These are phyloP conservation scores for Grigorovia jiainica DNA, from an alignment of 805 yeast species.

Conservation along the genomic window DNA sequence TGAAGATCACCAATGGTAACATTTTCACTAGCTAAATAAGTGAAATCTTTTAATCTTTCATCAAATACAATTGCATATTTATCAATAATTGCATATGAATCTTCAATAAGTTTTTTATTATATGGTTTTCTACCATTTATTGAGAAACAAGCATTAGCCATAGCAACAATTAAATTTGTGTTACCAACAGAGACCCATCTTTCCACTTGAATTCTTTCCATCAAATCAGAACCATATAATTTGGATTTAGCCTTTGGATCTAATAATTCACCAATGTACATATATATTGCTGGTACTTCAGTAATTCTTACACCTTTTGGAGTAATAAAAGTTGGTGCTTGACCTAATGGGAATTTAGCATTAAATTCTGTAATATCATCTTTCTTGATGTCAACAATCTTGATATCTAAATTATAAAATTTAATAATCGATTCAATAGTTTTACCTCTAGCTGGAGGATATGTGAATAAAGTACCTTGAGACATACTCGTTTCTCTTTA, in stretches of 20 bases:
- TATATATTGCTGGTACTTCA: conserved; percentile 56
- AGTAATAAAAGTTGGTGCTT: conserved; percentile 61
- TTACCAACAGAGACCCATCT: conserved; percentile 74
- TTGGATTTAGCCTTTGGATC: conserved; percentile 30
- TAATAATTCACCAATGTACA: conserved; percentile 36
- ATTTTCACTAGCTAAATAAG: conserved; percentile 64
- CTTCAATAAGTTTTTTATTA: conserved; percentile 62
- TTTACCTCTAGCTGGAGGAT: conserved; percentile 20
- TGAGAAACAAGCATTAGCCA: conserved; percentile 47
- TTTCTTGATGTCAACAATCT: conserved; percentile 34
- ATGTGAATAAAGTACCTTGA: conserved; percentile 53
- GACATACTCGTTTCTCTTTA: too few relatives aligned
- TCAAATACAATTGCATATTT: conserved; percentile 39
- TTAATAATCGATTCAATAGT: conserved; percentile 41
- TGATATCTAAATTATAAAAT: conserved; percentile 51
- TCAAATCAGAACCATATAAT: conserved; percentile 43
- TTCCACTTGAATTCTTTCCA: conserved; percentile 37
- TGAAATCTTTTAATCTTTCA: conserved; percentile 46
- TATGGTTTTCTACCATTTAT: conserved; percentile 58
- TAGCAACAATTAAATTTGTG: conserved; percentile 46
- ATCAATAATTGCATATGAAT: conserved; percentile 32
- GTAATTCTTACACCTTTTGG: conserved; percentile 63
- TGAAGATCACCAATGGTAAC: conserved; percentile 57
- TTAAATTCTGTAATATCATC: conserved; percentile 26
- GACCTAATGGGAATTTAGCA: conserved; percentile 52